Conservation (phyloP, 768 basidiomycete species). For the Podaxis rugospora region DNA sequence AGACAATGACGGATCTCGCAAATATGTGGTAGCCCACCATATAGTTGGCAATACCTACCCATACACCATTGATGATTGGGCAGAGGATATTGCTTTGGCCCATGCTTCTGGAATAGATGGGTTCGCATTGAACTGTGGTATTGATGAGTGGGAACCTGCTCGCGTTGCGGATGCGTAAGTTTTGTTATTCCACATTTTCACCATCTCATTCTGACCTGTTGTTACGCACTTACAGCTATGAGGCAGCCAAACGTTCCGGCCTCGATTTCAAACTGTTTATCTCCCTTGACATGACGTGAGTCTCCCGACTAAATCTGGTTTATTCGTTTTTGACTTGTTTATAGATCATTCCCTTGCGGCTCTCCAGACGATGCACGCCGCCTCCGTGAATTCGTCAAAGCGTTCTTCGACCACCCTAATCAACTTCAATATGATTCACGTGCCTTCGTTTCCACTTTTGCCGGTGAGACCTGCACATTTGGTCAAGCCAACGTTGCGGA, state of each 20-base stretch:
- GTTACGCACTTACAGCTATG: constrained; percentile 33
- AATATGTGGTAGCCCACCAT: constrained; percentile 55
- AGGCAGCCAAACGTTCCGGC: constrained; percentile 47
- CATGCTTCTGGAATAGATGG: constrained; percentile 57
- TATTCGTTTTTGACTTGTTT: neutral
- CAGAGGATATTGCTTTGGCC: constrained; percentile 51
- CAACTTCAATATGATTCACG: constrained; percentile 43
- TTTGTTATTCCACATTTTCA: neutral
- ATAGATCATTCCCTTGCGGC: constrained; percentile 52
- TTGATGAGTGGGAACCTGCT: constrained; percentile 56
- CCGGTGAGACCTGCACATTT: constrained; percentile 66
- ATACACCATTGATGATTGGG: constrained; percentile 46
- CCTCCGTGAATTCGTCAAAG: constrained; percentile 50
- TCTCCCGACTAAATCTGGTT: constrained; percentile 12
- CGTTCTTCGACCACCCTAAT: constrained; percentile 52
- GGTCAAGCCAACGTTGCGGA: constrained; percentile 46
- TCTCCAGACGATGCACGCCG: constrained; percentile 41
- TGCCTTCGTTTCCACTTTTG: constrained; percentile 66
- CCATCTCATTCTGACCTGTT: neutral
- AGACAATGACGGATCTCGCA: constrained; percentile 18
- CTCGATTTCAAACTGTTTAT: constrained; percentile 69
- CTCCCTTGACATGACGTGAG: constrained; percentile 75
- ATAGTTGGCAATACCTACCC: constrained; percentile 70
- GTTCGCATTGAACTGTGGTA: constrained; percentile 70
- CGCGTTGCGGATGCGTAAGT: constrained; percentile 63